Conservation (phyloP, 2,329 filamentous ascomycete species). For the Colletotrichum costaricense region DNA sequence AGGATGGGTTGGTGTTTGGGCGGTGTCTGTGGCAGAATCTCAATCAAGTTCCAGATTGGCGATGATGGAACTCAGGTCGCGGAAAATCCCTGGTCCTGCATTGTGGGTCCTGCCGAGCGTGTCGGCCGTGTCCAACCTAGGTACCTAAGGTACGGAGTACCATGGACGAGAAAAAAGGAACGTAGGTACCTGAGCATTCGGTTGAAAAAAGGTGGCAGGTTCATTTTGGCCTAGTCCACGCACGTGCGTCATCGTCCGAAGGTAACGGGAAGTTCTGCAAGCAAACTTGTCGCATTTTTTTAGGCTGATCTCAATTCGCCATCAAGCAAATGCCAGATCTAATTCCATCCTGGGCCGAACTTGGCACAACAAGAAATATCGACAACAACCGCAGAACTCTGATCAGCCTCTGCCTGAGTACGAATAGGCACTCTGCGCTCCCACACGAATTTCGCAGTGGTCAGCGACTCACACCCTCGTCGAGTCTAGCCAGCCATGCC, state of each 20-base stretch:
- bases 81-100: constrained; percentile 30
- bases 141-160: not conserved
- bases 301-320: constrained; percentile 5
- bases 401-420: not conserved
- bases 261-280: constrained; percentile 8
- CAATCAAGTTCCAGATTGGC: constrained; percentile 16
- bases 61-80: constrained; percentile 9
- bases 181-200: constrained; percentile 15
- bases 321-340: not conserved
- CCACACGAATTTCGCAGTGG: not conserved
- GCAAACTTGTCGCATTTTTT: constrained; percentile 6
- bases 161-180: not conserved
- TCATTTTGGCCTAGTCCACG: not conserved
- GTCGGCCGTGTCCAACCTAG: not conserved
- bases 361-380: constrained; percentile 2
- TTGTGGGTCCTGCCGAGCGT: constrained; percentile 2
- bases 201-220: not conserved
- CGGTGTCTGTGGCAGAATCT: constrained; percentile 28
- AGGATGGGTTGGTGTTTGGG: constrained; percentile 9
- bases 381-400: not conserved
- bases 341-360: not conserved
- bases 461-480: not conserved
- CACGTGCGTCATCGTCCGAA: constrained; percentile 32
- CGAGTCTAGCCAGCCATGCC: constrained; percentile 27
- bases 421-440: not conserved